Percentiles rank a stretch among this genome's conserved stretches.
Conservation (phyloP, 768 basidiomycete genomes). For the Hirschioporus abietinus region DNA sequence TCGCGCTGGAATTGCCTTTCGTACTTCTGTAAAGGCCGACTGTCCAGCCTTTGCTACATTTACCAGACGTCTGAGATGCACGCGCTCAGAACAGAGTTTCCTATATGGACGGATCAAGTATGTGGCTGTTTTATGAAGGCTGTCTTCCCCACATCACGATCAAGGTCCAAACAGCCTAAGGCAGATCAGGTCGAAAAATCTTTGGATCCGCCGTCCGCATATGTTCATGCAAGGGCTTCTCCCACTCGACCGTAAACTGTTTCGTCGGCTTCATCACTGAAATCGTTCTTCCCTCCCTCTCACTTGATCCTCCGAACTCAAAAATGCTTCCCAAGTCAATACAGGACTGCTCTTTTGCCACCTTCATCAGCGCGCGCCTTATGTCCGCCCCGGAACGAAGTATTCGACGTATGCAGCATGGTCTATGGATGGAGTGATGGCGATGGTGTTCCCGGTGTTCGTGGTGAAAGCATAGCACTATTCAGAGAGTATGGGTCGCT, state of each 20-base stretch:
- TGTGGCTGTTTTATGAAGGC: neutral
- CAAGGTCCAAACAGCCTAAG: neutral
- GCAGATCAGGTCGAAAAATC: neutral
- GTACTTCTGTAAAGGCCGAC: neutral
- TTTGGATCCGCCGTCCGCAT: neutral
- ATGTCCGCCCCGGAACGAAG: neutral
- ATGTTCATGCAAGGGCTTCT: neutral
- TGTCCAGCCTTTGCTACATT: neutral
- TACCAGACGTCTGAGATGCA: neutral
- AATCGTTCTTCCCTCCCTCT: no score
- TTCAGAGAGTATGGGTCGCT: neutral
- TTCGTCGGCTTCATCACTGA: neutral
- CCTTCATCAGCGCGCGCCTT: neutral
- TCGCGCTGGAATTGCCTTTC: no score
- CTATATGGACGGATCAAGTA: neutral
- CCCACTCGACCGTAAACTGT: neutral
- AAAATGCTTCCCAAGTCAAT: no score
- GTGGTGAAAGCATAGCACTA: neutral
- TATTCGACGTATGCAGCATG: neutral
- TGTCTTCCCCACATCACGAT: neutral
- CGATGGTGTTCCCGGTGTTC: neutral
- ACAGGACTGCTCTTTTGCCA: no score
- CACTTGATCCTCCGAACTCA: no score
- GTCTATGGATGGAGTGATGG: no score
- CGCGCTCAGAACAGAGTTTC: neutral